Conservation (phyloP, 2,329 filamentous ascomycete genomes). For the Onygena corvina region DNA sequence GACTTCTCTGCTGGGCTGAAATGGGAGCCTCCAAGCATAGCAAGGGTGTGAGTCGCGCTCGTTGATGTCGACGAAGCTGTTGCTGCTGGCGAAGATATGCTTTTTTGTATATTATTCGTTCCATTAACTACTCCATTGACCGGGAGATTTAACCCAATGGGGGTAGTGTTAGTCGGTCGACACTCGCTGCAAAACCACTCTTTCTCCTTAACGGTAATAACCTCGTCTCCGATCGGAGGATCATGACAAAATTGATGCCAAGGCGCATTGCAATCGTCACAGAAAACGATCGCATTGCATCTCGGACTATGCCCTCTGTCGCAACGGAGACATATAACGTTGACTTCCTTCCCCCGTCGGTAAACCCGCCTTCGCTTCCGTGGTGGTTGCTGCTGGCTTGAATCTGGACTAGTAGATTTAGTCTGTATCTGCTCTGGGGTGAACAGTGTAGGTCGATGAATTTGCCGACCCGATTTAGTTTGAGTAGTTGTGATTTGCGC, state of each 20-base stretch:
- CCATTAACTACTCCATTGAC: background rate
- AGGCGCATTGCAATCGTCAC: slow-evolving; percentile 64
- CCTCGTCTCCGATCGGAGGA: slow-evolving; percentile 58
- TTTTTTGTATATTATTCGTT: background rate
- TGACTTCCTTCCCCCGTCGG: slow-evolving; percentile 34
- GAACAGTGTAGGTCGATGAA: slow-evolving; percentile 52
- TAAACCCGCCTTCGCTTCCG: slow-evolving; percentile 47
- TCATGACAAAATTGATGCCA: slow-evolving; percentile 78
- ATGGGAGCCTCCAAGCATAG: slow-evolving; percentile 21
- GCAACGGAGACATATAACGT: slow-evolving; percentile 56
- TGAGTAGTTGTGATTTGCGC: slow-evolving; percentile 49
- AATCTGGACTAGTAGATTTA: slow-evolving; percentile 16
- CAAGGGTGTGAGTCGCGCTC: background rate
- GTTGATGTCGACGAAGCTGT: background rate
- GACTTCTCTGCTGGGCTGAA: slow-evolving; percentile 41
- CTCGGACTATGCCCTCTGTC: slow-evolving; percentile 57
- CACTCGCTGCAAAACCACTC: slow-evolving; percentile 63
- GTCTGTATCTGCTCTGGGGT: slow-evolving; percentile 19
- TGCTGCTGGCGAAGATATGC: background rate
- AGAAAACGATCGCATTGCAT: slow-evolving; percentile 75
- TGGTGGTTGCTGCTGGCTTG: slow-evolving; percentile 29
- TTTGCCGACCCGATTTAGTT: slow-evolving; percentile 63
- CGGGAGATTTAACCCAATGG: background rate
- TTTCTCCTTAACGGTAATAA: slow-evolving; percentile 52
- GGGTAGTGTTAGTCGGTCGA: slow-evolving; percentile 18